Percentiles rank a stretch among this genome's conserved stretches.
These are phyloP conservation scores for Fusarium coffeatum DNA, from an alignment of 2,329 filamentous ascomycete species.

Conservation along the genomic window DNA sequence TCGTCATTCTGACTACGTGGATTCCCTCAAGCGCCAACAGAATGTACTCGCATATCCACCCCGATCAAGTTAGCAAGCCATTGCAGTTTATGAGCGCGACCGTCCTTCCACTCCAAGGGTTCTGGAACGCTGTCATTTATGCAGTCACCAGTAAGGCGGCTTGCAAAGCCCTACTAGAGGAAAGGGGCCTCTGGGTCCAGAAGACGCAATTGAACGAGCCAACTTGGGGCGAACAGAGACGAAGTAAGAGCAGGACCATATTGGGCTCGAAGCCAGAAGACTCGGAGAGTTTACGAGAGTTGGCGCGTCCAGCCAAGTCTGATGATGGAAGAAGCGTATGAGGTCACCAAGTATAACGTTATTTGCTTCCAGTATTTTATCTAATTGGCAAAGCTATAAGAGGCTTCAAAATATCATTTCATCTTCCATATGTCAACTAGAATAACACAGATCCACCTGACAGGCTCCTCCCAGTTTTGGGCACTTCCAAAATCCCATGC, in stretches of 20 bases:
- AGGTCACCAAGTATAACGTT: not conserved
- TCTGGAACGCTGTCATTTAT: constrained; percentile 8
- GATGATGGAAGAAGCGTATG: not conserved
- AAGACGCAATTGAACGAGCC: not conserved
- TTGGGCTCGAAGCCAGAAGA: not conserved
- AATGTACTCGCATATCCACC: constrained; percentile 7
- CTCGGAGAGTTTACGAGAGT: not conserved
- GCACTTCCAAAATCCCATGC: not conserved
- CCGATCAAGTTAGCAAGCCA: not conserved
- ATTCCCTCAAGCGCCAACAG: constrained; percentile 3
- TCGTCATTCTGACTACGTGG: not conserved
- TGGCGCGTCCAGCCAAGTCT: not conserved
- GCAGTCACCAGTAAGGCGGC: constrained; percentile 1
- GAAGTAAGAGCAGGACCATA: not conserved
- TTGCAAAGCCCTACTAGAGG: not conserved
- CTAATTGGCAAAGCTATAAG: no score
- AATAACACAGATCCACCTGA: not conserved
- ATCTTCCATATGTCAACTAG: not conserved
- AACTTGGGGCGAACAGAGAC: not conserved
- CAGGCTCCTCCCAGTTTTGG: not conserved
- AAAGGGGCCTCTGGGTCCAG: not conserved
- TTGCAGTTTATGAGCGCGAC: constrained; percentile 13
- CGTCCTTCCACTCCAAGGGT: not conserved
- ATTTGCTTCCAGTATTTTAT: no score
- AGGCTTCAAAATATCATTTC: no score